Evolutionary conservation across 2,329 filamentous ascomycete species (phyloP), one percentile per base, ranked within the genome.

Genomic region (Colletotrichum filicis): DNA sequence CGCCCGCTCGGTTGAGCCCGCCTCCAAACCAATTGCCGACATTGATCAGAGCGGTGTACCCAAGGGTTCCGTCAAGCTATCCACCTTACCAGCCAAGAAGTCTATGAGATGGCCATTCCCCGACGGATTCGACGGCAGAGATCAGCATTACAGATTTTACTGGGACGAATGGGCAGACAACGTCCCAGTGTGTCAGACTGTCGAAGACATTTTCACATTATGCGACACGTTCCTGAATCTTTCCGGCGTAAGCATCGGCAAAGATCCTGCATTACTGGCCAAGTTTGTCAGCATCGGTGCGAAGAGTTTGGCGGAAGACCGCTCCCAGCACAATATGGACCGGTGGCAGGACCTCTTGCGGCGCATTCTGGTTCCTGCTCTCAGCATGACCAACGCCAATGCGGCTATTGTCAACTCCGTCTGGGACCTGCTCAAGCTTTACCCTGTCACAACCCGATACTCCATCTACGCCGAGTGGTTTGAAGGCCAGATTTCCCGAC

Each of bases 111-210:
- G 96, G 96, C 93, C 95, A 5, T 92, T 93, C 77, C 91, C 95
- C 5, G 95, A 98, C 77, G 92, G 91, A 76, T 88, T 88, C 75
- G 94, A 97, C 78, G 91, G 91, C 30, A 92, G 92, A 67, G 92
- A 92, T 24, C 88, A 89, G n/a, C 90, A 93, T 65, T 98, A 98
- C 81, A 91, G 93, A 42, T 98, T 97, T 80, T 99, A 99, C 82
- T 98, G 97, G 92, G 95, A 98, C 72, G 97, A 98, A 77, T 99
- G 97, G 97, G 89, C 92, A 2, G 96, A 98, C 82, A 97, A 97
- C 75, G 88, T 99, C 58, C 97, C 97, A 0, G 85, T 98, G 24
- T 99, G 97, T 79, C 95, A 97, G 80, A 93, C 88, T 1, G 91
- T 98, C 6, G 95, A 98, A 74, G 97, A 99, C 79, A 89, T 99